These are phyloP conservation scores for Mytilinidion resinicola DNA, from an alignment of 495 filamentous ascomycete species.

Conservation along the genomic window DNA sequence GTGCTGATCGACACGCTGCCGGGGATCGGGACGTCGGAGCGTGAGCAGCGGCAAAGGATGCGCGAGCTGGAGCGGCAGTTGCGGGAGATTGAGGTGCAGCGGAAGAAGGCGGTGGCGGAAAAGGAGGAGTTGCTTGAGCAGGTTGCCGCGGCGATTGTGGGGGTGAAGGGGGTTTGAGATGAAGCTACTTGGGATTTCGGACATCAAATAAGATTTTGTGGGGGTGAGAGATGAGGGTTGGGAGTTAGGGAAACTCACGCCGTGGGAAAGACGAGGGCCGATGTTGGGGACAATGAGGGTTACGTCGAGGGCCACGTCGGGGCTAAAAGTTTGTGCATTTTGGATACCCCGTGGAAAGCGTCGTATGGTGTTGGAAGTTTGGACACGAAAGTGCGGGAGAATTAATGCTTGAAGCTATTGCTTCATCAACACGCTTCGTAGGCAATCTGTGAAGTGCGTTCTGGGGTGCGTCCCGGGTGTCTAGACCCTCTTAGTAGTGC, in stretches of 20 bases:
- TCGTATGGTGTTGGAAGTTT: no score
- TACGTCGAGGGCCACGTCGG: no score
- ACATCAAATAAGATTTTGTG: neutral
- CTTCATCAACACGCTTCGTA: no score
- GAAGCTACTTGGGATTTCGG: neutral
- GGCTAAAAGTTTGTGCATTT: no score
- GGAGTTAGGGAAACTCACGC: neutral
- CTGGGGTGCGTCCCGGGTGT: no score
- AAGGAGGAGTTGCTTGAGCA: conserved; percentile 58
- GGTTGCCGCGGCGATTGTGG: conserved; percentile 61
- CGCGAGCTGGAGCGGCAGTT: conserved; percentile 70
- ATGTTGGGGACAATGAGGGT: no score
- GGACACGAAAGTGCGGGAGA: no score
- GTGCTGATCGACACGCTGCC: conserved; percentile 75
- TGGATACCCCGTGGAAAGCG: no score
- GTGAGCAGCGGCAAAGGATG: conserved; percentile 71
- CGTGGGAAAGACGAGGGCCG: no score
- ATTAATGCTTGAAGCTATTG: no score
- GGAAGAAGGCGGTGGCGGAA: conserved; percentile 62
- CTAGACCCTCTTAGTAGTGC: no score
- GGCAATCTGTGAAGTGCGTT: no score
- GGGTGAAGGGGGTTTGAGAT: conserved; percentile 32
- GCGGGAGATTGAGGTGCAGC: conserved; percentile 63
- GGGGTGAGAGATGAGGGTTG: neutral
- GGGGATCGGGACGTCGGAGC: conserved; percentile 76